A percentile compares a stretch with the other conserved stretches of the same genome.
Evolutionary conservation across 768 basidiomycete genomes (phyloP).

Genomic region (Wakefieldia striispora): DNA sequence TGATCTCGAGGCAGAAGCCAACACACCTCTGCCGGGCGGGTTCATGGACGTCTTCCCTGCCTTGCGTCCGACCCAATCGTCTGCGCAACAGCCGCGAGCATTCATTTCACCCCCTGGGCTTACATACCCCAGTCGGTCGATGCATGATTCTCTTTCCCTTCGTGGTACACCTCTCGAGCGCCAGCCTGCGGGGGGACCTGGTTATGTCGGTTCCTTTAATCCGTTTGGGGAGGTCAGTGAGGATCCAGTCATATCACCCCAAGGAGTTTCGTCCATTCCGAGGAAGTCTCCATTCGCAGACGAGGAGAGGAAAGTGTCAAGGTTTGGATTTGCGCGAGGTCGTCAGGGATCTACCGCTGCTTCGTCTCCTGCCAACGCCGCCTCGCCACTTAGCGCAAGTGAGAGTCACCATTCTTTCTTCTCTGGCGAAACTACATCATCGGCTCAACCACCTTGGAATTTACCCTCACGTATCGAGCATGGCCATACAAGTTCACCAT

Average conservation of each 20-base stretch:
- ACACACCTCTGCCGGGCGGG: constrained; percentile 58
- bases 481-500: constrained; percentile 46
- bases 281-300: constrained; percentile 51
- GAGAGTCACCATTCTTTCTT: constrained; percentile 51
- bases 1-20: constrained; percentile 47
- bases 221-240: constrained; percentile 69
- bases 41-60: constrained; percentile 73
- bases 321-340: constrained; percentile 79
- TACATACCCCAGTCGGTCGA: constrained; percentile 48
- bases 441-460: constrained; percentile 45
- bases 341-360: constrained; percentile 57
- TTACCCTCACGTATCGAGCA: constrained; percentile 40
- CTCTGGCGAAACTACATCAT: constrained; percentile 37
- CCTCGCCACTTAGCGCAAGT: constrained; percentile 54
- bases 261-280: constrained; percentile 31
- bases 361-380: constrained; percentile 56
- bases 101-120: constrained; percentile 55
- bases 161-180: constrained; percentile 44
- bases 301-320: constrained; percentile 61
- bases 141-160: constrained; percentile 52
- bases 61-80: constrained; percentile 39
- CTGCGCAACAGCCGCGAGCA: constrained; percentile 25
- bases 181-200: constrained; percentile 44
- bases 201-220: constrained; percentile 76
- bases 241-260: constrained; percentile 36